phyloP scores from a whole-genome alignment of 2,329 filamentous ascomycete genomes.

The Stachybotrys echinatus region DNA sequence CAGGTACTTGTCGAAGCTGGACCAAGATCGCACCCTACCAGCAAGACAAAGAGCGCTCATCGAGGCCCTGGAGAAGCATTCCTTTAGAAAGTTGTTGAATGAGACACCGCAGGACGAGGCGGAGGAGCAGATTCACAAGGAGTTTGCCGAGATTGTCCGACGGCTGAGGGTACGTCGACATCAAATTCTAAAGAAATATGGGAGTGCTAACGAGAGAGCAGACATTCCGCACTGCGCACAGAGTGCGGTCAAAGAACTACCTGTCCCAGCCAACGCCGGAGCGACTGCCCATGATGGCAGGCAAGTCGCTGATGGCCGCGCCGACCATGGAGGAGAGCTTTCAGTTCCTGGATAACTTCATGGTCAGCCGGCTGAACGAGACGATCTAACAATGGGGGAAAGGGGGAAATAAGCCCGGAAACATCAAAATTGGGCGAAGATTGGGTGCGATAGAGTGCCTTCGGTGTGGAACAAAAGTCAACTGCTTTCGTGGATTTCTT shows the following conservation, averaged over 20 bases:
- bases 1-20: conserved; percentile 18
- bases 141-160: conserved; percentile 22
- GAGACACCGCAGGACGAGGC: conserved; percentile 3
- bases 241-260: conserved; percentile 19
- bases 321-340: not conserved
- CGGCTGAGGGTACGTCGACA: conserved; percentile 17
- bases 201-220: conserved; percentile 2
- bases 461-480: not conserved
- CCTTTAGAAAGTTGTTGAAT: conserved; percentile 12
- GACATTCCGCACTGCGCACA: conserved; percentile 24
- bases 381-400: not conserved
- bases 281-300: conserved; percentile 27
- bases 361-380: not conserved
- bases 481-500: not conserved
- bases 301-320: conserved; percentile 18
- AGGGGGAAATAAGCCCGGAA: not conserved
- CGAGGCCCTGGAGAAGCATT: conserved; percentile 13
- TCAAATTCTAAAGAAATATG: not conserved
- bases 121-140: conserved; percentile 14
- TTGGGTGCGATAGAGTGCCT: no score
- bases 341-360: not conserved
- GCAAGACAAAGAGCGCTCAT: conserved; percentile 17
- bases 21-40: conserved; percentile 17
- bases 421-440: not conserved
- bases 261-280: conserved; percentile 24